phyloP scores from a whole-genome alignment of 1,139 yeast genomes.

The Kodamaea suecica region DNA sequence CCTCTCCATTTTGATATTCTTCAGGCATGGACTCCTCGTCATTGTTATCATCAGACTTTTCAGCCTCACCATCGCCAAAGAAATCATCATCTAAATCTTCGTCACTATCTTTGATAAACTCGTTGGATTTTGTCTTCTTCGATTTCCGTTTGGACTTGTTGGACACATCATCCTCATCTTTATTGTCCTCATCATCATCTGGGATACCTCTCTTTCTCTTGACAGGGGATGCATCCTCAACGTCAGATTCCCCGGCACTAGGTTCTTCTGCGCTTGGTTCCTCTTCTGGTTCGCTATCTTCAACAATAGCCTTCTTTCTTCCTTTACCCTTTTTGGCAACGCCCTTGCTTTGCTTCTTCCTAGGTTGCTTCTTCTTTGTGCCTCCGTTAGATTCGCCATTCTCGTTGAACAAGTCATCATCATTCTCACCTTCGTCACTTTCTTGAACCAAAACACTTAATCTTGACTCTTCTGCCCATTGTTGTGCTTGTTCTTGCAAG shows the following conservation, averaged over 20 bases:
- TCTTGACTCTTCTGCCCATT: slow-evolving; percentile 67
- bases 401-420: slow-evolving; percentile 30
- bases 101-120: slow-evolving; percentile 53
- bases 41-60: slow-evolving; percentile 15
- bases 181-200: slow-evolving; percentile 17
- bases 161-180: slow-evolving; percentile 14
- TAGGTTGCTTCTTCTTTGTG: slow-evolving; percentile 20
- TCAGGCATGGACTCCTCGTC: slow-evolving; percentile 17
- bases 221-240: slow-evolving; percentile 1
- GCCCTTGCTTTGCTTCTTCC: slow-evolving; percentile 10
- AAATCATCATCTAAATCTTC: slow-evolving; percentile 38
- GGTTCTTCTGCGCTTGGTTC: slow-evolving; percentile 12
- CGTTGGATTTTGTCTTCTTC: slow-evolving; percentile 41
- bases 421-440: slow-evolving; percentile 33
- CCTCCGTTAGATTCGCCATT: slow-evolving; percentile 22
- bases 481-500: slow-evolving; percentile 77
- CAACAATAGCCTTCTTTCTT: slow-evolving; percentile 17
- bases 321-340: slow-evolving; percentile 12
- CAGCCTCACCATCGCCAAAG: slow-evolving; percentile 16
- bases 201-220: slow-evolving; percentile 8
- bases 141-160: slow-evolving; percentile 19
- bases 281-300: slow-evolving; percentile 16
- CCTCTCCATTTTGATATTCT: slow-evolving; percentile 21
- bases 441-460: slow-evolving; percentile 32
- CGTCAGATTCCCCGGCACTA: slow-evolving; percentile 7